These are phyloP conservation scores for Epichloe gansuensis DNA, from an alignment of 2,329 filamentous ascomycete genomes.

Conservation along the genomic window DNA sequence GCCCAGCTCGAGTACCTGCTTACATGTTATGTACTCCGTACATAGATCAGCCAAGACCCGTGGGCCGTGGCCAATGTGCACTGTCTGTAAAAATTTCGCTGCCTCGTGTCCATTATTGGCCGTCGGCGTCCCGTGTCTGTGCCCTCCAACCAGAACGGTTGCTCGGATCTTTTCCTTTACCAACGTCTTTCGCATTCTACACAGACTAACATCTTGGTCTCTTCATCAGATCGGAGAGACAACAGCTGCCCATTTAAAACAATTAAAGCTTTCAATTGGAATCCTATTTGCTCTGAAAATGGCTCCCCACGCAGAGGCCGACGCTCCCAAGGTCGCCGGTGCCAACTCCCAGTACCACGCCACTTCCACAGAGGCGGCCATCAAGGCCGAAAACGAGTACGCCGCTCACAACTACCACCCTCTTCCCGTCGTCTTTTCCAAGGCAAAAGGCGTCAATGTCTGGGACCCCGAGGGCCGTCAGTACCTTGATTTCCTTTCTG, in stretches of 20 bases:
- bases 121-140: too few species aligned
- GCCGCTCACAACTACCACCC: conserved; percentile 99
- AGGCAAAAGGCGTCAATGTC: conserved; percentile 72
- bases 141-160: too few species aligned
- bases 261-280: not conserved
- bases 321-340: conserved; percentile 14
- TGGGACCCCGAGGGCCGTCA: conserved; percentile 95
- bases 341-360: conserved; percentile 49
- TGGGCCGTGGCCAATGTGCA: too few species aligned
- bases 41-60: not conserved
- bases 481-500: conserved; percentile 95
- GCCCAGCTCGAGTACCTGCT: not conserved
- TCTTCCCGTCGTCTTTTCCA: conserved; percentile 82
- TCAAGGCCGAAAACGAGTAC: conserved; percentile 66
- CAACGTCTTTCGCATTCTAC: not conserved
- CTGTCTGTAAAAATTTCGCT: too few species aligned
- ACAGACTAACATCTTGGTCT: not conserved
- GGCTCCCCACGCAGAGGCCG: conserved; percentile 45
- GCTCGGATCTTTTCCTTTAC: not conserved
- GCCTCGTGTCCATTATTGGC: too few species aligned
- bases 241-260: not conserved
- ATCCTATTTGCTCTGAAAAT: conserved; percentile 23
- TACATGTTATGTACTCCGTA: too few species aligned
- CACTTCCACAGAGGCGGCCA: conserved; percentile 65
- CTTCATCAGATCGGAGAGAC: not conserved